These are phyloP conservation scores for Gossypium mustelinum DNA, from an alignment of 345 rosid genomes.

Conservation along the genomic window DNA sequence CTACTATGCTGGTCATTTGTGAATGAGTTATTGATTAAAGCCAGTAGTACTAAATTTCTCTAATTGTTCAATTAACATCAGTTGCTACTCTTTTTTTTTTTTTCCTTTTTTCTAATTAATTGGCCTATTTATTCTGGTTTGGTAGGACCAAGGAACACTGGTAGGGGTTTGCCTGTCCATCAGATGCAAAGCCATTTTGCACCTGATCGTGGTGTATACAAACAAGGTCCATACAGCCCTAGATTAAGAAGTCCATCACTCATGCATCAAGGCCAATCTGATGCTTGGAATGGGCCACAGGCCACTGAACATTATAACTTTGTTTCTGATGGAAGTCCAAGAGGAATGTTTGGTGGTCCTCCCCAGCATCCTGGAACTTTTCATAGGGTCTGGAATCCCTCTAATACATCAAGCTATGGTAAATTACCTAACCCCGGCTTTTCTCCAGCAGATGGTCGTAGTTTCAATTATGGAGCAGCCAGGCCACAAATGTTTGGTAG, in stretches of 20 bases:
- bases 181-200: conserved; percentile 37
- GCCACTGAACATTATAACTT: conserved; percentile 25
- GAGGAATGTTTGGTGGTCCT: conserved; percentile 33
- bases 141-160: conserved; percentile 41
- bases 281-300: conserved; percentile 36
- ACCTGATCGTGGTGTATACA: conserved; percentile 36
- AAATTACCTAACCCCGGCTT: conserved; percentile 20
- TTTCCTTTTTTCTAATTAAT: background rate
- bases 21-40: background rate
- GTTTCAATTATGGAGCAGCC: conserved; percentile 29
- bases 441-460: conserved; percentile 28
- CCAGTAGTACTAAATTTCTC: background rate
- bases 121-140: conserved; percentile 16
- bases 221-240: conserved; percentile 37
- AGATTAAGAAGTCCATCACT: conserved; percentile 37
- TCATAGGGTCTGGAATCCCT: conserved; percentile 34
- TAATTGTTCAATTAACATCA: background rate
- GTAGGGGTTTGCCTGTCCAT: conserved; percentile 31
- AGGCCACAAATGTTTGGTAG: conserved; percentile 35
- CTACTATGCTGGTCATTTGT: background rate
- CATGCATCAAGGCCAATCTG: conserved; percentile 41
- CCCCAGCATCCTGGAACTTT: conserved; percentile 39
- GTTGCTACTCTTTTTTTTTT: background rate
- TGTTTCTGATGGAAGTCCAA: conserved; percentile 29
- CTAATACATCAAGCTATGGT: conserved; percentile 25